These are phyloP conservation scores for Camelina laxa DNA, from an alignment of 345 rosid species.

Conservation along the genomic window DNA sequence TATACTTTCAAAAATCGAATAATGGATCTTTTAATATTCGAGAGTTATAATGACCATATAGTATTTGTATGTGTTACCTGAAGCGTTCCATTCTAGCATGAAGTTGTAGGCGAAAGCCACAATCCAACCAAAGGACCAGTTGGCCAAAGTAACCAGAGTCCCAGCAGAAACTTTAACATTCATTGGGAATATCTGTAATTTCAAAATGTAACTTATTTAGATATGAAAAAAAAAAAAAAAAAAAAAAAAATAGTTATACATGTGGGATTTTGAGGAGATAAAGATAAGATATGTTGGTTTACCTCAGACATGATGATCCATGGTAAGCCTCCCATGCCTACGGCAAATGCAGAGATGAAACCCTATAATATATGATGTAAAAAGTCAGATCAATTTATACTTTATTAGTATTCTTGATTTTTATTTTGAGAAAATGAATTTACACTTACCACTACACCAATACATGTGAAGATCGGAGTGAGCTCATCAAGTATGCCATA, in stretches of 20 bases:
- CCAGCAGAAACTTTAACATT: conserved; percentile 69
- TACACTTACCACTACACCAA: conserved; percentile 45
- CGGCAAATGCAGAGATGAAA: conserved; percentile 37
- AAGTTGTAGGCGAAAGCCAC: conserved; percentile 58
- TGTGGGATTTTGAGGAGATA: background rate
- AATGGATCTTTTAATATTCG: background rate
- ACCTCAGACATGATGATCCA: conserved; percentile 79
- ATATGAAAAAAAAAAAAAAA: background rate
- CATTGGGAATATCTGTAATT: conserved; percentile 56
- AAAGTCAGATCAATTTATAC: background rate
- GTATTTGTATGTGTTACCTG: conserved; percentile 42
- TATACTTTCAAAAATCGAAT: background rate
- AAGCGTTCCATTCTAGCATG: conserved; percentile 56
- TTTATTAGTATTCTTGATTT: conserved; percentile 7
- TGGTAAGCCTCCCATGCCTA: conserved; percentile 65
- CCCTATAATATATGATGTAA: conserved; percentile 44
- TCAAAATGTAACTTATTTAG: background rate
- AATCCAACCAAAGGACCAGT: conserved; percentile 55
- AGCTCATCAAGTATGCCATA: conserved; percentile 38
- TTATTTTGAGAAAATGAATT: background rate
- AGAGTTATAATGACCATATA: background rate
- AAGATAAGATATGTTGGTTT: background rate
- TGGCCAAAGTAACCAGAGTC: conserved; percentile 51
- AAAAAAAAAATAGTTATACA: background rate
- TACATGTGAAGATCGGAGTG: conserved; percentile 46